Conservation (phyloP, 2,329 filamentous ascomycete genomes). For the Arthrobotrys musiformis region DNA sequence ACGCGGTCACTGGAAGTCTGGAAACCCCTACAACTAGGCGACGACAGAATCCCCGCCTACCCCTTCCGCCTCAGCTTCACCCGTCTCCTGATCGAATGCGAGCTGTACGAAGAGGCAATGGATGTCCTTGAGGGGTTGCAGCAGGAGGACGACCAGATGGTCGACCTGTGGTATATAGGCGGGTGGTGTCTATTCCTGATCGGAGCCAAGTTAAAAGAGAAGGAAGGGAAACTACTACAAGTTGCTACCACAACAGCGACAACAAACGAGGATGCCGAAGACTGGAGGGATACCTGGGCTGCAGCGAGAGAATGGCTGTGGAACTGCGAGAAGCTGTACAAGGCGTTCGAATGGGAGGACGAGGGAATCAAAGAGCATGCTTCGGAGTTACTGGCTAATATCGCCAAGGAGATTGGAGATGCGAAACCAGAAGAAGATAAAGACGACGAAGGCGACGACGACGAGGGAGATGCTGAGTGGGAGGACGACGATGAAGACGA, state of each 20-base stretch:
- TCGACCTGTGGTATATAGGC: constrained; percentile 96
- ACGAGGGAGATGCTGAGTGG: constrained; percentile 67
- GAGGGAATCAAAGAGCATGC: constrained; percentile 80
- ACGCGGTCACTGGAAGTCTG: constrained; percentile 82
- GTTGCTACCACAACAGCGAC: too few species aligned
- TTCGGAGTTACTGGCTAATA: constrained; percentile 73
- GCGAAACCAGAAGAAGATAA: constrained; percentile 69
- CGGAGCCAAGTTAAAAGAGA: constrained; percentile 73
- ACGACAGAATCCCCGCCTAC: constrained; percentile 78
- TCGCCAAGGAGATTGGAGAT: constrained; percentile 74
- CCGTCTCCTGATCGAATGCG: constrained; percentile 87
- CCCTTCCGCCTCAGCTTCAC: constrained; percentile 84
- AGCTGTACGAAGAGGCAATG: constrained; percentile 84
- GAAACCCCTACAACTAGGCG: constrained; percentile 72
- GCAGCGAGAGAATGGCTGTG: constrained; percentile 60
- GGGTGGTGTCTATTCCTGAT: constrained; percentile 90
- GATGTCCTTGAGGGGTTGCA: constrained; percentile 85
- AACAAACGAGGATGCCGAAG: constrained; percentile 63
- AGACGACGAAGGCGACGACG: constrained; percentile 68
- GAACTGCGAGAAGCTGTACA: constrained; percentile 70
- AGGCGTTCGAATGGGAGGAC: constrained; percentile 83
- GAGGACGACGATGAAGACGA: constrained; percentile 64
- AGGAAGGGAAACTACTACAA: constrained; percentile 44
- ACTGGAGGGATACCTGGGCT: constrained; percentile 58
- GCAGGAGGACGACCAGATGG: constrained; percentile 88